A percentile compares a stretch with the other conserved stretches of the same genome.
These are phyloP conservation scores for Naganishia antarctica DNA, from an alignment of 768 basidiomycete species.

Conservation along the genomic window DNA sequence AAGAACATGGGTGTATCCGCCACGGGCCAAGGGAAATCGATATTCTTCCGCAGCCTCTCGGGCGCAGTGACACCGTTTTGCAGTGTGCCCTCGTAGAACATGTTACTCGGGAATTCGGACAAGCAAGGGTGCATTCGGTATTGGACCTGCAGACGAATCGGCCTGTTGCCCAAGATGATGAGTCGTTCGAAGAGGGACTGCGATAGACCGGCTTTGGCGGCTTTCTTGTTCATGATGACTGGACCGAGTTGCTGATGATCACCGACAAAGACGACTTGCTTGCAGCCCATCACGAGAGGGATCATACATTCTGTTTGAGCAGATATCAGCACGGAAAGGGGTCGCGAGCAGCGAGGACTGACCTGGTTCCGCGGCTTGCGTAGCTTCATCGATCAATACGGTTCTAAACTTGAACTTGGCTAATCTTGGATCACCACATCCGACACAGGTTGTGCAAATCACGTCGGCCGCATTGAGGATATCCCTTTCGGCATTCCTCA, in stretches of 20 bases:
- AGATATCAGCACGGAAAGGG: constrained; percentile 30
- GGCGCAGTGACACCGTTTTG: constrained; percentile 99
- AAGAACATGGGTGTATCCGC: constrained; percentile 99
- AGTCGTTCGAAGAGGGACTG: constrained; percentile 98
- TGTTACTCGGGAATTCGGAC: constrained; percentile 98
- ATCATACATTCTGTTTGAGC: constrained; percentile 87
- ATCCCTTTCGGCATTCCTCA: constrained; percentile 94
- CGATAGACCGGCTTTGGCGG: constrained; percentile 94
- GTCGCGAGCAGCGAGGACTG: constrained; percentile 27
- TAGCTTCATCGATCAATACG: constrained; percentile 96
- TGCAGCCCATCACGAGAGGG: constrained; percentile 93
- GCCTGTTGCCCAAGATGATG: constrained; percentile 87
- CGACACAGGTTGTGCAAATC: constrained; percentile 97
- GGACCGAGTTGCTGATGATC: constrained; percentile 96
- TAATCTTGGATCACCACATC: constrained; percentile 91
- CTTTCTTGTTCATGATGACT: constrained; percentile 99
- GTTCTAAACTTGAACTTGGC: constrained; percentile 98
- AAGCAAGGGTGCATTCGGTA: constrained; percentile 99
- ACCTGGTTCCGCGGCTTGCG: constrained; percentile 97
- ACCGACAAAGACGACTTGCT: constrained; percentile 95
- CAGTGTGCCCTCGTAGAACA: constrained; percentile 99
- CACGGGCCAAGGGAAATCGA: constrained; percentile 98
- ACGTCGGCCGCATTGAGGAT: constrained; percentile 92
- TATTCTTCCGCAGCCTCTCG: constrained; percentile 92
- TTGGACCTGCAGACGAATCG: constrained; percentile 97